Evolutionary conservation across 2,329 filamentous ascomycete genomes (phyloP).

Genomic region (Verticillium klebahnii): DNA sequence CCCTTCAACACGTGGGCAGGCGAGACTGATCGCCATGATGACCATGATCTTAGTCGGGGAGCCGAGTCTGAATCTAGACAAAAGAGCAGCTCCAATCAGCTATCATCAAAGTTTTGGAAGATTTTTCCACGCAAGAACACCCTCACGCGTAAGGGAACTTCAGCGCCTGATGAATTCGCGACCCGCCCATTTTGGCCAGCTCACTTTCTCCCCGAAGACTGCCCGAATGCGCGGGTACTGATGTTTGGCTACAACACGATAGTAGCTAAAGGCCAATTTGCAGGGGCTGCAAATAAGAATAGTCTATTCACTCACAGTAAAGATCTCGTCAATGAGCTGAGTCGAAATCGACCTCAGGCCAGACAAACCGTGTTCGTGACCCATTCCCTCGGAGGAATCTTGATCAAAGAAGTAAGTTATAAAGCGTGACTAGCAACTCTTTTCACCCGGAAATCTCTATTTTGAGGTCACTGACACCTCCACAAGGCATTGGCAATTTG

Average conservation of each 20-base stretch:
- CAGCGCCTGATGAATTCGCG: background rate
- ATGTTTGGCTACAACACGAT: constrained; percentile 11
- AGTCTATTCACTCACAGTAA: constrained; percentile 8
- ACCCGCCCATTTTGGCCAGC: constrained; percentile 7
- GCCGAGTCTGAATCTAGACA: no score
- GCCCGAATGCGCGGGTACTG: constrained; percentile 4
- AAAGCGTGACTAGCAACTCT: no score
- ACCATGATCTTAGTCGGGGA: background rate
- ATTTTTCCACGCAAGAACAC: background rate
- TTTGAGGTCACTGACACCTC: background rate
- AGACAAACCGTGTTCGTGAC: constrained; percentile 11
- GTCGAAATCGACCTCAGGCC: background rate
- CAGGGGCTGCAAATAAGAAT: constrained; percentile 4
- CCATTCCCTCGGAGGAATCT: constrained; percentile 11
- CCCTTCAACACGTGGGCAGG: constrained; percentile 11
- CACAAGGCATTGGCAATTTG: background rate
- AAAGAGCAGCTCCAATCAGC: background rate
- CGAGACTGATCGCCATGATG: background rate
- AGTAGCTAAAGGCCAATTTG: constrained; percentile 3
- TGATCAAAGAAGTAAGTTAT: constrained; percentile 9
- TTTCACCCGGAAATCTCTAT: no score
- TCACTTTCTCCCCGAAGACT: constrained; percentile 7
- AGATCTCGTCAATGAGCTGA: constrained; percentile 8
- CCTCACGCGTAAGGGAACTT: background rate
- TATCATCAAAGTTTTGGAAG: background rate